A percentile compares a stretch with the other conserved stretches of the same genome.
These are phyloP conservation scores for Agaricus subrufescens DNA, from an alignment of 768 basidiomycete genomes.

Conservation along the genomic window DNA sequence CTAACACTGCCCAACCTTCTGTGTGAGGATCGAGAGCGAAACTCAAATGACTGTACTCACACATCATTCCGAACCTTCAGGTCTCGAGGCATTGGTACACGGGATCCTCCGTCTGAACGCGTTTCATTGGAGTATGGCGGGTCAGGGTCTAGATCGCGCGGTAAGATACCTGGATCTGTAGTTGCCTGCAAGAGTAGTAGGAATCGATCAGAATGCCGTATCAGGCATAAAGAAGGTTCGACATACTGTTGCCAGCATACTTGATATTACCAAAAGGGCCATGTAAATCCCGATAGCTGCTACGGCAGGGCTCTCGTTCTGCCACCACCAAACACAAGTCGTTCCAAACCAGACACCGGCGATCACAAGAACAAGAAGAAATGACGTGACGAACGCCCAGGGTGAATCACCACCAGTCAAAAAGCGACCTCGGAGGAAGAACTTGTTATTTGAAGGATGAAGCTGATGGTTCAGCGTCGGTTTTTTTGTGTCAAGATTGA, in stretches of 20 bases:
- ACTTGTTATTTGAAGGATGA: constrained; percentile 72
- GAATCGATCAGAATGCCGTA: constrained; percentile 3
- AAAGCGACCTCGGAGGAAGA: constrained; percentile 66
- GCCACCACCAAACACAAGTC: constrained; percentile 89
- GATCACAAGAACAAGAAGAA: constrained; percentile 59
- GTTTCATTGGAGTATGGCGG: constrained; percentile 69
- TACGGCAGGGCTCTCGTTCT: constrained; percentile 64
- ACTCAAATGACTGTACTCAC: constrained; percentile 39
- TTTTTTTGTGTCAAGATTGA: constrained; percentile 33
- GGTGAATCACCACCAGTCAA: constrained; percentile 86
- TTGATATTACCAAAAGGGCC: constrained; percentile 60
- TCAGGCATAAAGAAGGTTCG: neutral
- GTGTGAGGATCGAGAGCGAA: neutral
- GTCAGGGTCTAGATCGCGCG: constrained; percentile 79
- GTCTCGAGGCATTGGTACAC: constrained; percentile 73
- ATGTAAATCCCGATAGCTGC: constrained; percentile 48
- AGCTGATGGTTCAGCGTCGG: constrained; percentile 52
- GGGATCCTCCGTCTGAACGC: constrained; percentile 58
- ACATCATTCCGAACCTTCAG: constrained; percentile 71
- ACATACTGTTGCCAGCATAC: constrained; percentile 75
- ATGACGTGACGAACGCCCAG: constrained; percentile 69
- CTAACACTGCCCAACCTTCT: constrained; percentile 55
- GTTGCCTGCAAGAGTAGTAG: constrained; percentile 47
- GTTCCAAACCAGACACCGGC: constrained; percentile 85
- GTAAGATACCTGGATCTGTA: constrained; percentile 84